Base-by-base conservation (phyloP, 2,329 filamentous ascomycete genomes). In the Akanthomyces dipterigenus region DNA sequence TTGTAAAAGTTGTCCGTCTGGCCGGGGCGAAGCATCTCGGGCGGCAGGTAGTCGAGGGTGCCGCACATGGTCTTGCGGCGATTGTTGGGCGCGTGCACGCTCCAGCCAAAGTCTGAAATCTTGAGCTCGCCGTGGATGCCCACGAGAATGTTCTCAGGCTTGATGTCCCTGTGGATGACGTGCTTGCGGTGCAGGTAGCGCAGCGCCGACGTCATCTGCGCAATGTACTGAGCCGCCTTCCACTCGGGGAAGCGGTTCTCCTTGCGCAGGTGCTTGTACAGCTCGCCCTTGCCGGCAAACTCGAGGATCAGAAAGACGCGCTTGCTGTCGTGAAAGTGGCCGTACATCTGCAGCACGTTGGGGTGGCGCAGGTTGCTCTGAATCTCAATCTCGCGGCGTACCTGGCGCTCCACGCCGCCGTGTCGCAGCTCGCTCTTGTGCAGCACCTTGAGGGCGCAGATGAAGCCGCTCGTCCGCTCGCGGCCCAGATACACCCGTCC, bases 51-150 rank as follows among this genome's bases (percentile, higher is more conserved):
- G 77, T 99, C 95, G 46, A 98, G 85, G 20, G 95, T 99, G 65
- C 95, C 95, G 74, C 95, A 99, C 86, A 98, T 93, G 61, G 95
- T 99, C 71, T 93, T 89, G 64, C 95, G 84, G 67, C 95, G 82
- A 77, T 93, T 96, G 76, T 96, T 97, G 31, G 95, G 95, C 5
- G 95, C 95, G 75, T 99, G 95, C 4, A 98, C 95, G 72, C 90
- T 96, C 95, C 95, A 99, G 55, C 95, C 93, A 71, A 98, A 99
- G 75, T 99, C 95, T 5, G 91, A 96, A 70, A 99, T 93, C 77
- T 99, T 99, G 78, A 99, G 93, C 80, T 99, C 95, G 66, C 93
- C 95, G 72, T 98, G 93, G 63, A 98, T 92, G 16, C 93, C 93
- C 34, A 98, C 88, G 24, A 98, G 83, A 65, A 98, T 98, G 70